Conservation (phyloP, 2,329 filamentous ascomycete genomes). For the Tolypocladium inflatum region DNA sequence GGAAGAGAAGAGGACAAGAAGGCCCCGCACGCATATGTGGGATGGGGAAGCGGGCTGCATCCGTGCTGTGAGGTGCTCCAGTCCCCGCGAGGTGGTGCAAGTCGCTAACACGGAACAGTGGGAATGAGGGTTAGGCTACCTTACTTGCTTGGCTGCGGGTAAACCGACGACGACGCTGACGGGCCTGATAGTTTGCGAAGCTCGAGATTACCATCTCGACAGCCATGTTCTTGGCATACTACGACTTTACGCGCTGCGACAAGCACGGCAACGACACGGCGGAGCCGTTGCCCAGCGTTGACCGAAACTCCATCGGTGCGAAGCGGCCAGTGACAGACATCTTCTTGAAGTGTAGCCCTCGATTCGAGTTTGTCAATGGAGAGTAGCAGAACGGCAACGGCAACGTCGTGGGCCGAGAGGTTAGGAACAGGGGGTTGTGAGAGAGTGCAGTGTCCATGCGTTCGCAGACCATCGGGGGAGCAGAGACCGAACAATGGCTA, state of each 20-base stretch:
- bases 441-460: not conserved
- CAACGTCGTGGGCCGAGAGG: not conserved
- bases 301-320: conserved; percentile 6
- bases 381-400: not conserved
- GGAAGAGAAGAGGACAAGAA: conserved; percentile 35
- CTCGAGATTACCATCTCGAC: conserved; percentile 40
- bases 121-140: conserved; percentile 3
- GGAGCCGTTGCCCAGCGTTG: conserved; percentile 4
- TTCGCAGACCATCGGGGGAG: not conserved
- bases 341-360: conserved; percentile 4
- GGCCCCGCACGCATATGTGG: conserved; percentile 16
- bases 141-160: not conserved
- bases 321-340: conserved; percentile 8
- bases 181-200: conserved; percentile 34
- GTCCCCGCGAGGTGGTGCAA: no score
- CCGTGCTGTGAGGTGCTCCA: conserved; percentile 19
- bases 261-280: conserved; percentile 19
- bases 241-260: conserved; percentile 35
- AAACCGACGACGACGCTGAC: not conserved
- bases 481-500: no score
- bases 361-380: not conserved
- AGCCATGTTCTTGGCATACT: conserved; percentile 37
- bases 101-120: not conserved
- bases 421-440: not conserved
- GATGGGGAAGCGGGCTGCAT: conserved; percentile 26